A percentile compares a stretch with the other conserved stretches of the same genome.
Conservation (phyloP, 2,329 filamentous ascomycete genomes). For the Trichoderma guizhouense region DNA sequence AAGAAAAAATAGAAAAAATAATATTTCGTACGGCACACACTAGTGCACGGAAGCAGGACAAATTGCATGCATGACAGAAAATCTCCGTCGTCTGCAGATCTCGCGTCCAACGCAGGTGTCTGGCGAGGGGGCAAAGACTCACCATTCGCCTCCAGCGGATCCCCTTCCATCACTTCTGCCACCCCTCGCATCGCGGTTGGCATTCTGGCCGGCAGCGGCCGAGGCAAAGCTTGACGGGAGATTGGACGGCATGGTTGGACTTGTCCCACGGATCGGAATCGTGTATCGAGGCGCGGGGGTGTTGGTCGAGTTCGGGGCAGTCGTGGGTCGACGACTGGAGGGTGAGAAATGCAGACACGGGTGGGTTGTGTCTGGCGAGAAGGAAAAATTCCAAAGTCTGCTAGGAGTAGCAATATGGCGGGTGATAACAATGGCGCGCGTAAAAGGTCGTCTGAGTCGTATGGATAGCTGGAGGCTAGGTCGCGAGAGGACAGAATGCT, state of each 20-base stretch:
- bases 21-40: neutral
- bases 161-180: conserved; percentile 57
- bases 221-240: conserved; percentile 82
- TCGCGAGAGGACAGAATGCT: conserved; percentile 21
- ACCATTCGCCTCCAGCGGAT: conserved; percentile 68
- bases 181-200: conserved; percentile 57
- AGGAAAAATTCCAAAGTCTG: neutral
- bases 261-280: conserved; percentile 19
- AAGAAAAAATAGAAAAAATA: neutral
- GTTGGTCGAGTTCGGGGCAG: conserved; percentile 13
- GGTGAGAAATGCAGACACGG: conserved; percentile 15
- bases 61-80: conserved; percentile 24
- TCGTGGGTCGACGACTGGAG: conserved; percentile 6
- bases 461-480: conserved; percentile 19
- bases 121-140: conserved; percentile 38
- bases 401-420: conserved; percentile 3
- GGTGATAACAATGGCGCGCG: conserved; percentile 11
- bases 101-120: neutral
- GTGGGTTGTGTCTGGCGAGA: conserved; percentile 5
- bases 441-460: conserved; percentile 9
- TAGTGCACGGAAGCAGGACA: conserved; percentile 2
- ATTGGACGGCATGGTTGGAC: conserved; percentile 62
- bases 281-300: conserved; percentile 14
- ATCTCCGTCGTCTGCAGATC: neutral
- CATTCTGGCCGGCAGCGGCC: conserved; percentile 72